These are phyloP conservation scores for Pythium scleroteichum DNA, from an alignment of 352 stramenopile species.

Conservation along the genomic window DNA sequence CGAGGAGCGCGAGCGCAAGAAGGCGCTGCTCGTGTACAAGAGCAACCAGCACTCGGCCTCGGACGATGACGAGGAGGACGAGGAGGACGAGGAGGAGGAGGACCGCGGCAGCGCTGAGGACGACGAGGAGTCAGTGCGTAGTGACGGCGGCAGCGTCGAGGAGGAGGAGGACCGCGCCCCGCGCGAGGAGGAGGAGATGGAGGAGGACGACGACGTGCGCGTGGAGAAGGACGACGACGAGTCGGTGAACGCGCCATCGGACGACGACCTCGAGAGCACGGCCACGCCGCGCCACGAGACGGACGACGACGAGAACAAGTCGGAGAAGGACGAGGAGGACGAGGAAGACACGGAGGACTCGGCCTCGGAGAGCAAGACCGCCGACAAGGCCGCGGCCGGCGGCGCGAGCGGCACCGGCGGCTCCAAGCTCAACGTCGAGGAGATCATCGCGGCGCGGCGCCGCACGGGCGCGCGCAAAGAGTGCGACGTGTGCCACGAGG, in stretches of 20 bases:
- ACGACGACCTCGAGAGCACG: conserved; percentile 72
- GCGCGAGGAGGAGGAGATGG: conserved; percentile 28
- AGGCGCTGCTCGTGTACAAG: conserved; percentile 79
- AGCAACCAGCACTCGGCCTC: conserved; percentile 63
- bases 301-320: conserved; percentile 25
- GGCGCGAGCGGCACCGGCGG: conserved; percentile 4
- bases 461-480: conserved; percentile 68
- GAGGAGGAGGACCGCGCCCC: conserved; percentile 28
- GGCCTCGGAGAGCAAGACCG: conserved; percentile 24
- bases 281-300: conserved; percentile 51
- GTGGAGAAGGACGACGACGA: conserved; percentile 82
- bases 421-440: conserved; percentile 50
- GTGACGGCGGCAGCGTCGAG: conserved; percentile 28
- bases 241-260: conserved; percentile 67
- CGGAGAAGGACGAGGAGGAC: conserved; percentile 39
- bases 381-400: not conserved
- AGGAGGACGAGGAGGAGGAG: conserved; percentile 42
- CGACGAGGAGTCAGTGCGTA: conserved; percentile 35
- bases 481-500: conserved; percentile 74
- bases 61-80: conserved; percentile 57
- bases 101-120: conserved; percentile 38
- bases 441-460: conserved; percentile 69
- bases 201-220: conserved; percentile 53
- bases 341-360: conserved; percentile 26
- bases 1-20: conserved; percentile 65